These are phyloP conservation scores for Polygonum aviculare DNA, from an alignment of 148 eudicot species.

Conservation along the genomic window DNA sequence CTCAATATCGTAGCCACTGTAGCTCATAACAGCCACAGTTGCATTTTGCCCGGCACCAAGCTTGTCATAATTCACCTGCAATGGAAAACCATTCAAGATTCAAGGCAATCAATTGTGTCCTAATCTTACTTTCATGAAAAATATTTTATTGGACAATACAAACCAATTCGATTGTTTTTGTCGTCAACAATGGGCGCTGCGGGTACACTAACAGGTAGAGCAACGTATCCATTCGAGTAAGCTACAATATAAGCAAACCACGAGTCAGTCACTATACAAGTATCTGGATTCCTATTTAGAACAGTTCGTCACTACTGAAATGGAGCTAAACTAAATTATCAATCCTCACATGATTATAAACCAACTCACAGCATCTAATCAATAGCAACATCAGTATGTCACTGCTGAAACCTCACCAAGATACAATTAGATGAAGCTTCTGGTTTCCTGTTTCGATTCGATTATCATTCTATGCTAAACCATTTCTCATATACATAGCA, in stretches of 20 bases:
- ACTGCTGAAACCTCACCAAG: background rate
- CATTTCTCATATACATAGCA: background rate
- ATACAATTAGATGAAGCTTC: background rate
- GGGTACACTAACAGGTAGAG: constrained; percentile 90
- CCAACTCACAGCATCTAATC: background rate
- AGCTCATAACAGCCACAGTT: constrained; percentile 98
- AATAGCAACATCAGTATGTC: background rate
- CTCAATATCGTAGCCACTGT: constrained; percentile 97
- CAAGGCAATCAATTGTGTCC: background rate
- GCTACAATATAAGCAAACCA: constrained; percentile 31
- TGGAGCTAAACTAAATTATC: background rate
- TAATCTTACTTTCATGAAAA: background rate
- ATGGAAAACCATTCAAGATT: background rate
- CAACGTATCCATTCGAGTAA: constrained; percentile 71
- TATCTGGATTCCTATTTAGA: background rate
- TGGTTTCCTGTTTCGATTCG: background rate
- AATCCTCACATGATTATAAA: no score
- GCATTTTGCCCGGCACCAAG: constrained; percentile 99
- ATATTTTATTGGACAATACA: background rate
- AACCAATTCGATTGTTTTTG: constrained; percentile 94
- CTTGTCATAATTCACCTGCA: constrained; percentile 79
- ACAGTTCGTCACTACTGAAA: background rate
- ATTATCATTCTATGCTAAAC: background rate
- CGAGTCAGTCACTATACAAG: background rate
- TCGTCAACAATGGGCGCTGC: constrained; percentile 85